A percentile compares a stretch with the other conserved stretches of the same genome.
These are phyloP conservation scores for Exidia glandulosa DNA, from an alignment of 768 basidiomycete genomes.

Conservation along the genomic window DNA sequence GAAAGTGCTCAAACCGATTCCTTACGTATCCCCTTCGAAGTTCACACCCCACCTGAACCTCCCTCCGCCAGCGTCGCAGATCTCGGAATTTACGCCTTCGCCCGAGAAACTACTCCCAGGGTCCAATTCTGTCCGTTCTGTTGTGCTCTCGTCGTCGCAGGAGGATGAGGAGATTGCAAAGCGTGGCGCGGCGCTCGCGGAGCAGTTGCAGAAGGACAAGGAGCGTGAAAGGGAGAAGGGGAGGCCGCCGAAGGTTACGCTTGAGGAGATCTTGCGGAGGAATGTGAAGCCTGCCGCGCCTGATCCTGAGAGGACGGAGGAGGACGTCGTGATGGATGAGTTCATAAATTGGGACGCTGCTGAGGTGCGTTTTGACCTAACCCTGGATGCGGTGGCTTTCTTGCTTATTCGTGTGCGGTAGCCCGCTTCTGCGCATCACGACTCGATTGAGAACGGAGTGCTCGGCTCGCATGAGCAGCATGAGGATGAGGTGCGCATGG, in stretches of 20 bases:
- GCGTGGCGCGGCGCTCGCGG: background rate
- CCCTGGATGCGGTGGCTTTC: no score
- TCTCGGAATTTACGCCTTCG: background rate
- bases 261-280: background rate
- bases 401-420: no score
- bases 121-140: no score
- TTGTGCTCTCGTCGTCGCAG: background rate
- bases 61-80: background rate
- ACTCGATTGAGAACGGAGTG: no score
- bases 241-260: background rate
- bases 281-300: background rate
- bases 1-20: background rate
- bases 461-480: no score
- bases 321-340: background rate
- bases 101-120: no score
- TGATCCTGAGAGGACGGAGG: background rate
- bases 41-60: background rate
- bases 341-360: background rate
- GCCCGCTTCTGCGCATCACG: no score
- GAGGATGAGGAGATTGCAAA: background rate
- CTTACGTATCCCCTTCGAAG: background rate
- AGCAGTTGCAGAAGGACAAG: background rate
- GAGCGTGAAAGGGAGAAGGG: background rate
- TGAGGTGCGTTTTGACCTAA: background rate
- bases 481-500: no score